Evolutionary conservation across 352 stramenopile genomes (phyloP).

Genomic region (Pilasporangium apinafurcum): DNA sequence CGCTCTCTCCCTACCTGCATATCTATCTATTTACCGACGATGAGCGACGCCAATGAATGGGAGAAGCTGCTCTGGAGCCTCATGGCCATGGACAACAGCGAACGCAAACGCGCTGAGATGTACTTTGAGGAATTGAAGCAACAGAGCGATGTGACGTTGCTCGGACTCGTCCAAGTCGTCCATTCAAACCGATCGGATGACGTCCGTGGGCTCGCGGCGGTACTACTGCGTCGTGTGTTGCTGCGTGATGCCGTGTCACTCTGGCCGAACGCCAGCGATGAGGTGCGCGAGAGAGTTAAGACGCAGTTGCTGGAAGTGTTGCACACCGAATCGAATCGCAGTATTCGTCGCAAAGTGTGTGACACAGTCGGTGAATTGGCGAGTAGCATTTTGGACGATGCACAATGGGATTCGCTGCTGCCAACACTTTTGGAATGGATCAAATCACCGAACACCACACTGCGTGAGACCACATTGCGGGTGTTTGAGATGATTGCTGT

Average conservation of each 20-base stretch:
- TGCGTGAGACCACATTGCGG: conserved; percentile 63
- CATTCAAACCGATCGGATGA: conserved; percentile 56
- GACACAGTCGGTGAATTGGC: conserved; percentile 80
- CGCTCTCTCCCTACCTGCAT: too few species aligned
- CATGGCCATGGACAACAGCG: conserved; percentile 63
- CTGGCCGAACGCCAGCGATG: conserved; percentile 50
- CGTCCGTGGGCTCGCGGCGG: conserved; percentile 61
- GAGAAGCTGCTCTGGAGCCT: conserved; percentile 67
- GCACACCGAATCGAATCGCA: conserved; percentile 49
- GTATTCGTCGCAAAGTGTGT: conserved; percentile 79
- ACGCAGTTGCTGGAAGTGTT: conserved; percentile 57
- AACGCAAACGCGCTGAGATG: conserved; percentile 58
- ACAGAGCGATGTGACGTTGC: conserved; percentile 46
- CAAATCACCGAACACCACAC: conserved; percentile 30
- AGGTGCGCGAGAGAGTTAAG: conserved; percentile 46
- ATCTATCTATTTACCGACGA: too few species aligned
- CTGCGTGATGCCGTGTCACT: conserved; percentile 73
- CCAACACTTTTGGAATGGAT: conserved; percentile 65
- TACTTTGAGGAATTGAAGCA: conserved; percentile 60
- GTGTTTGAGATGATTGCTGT: conserved; percentile 80
- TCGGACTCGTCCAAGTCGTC: conserved; percentile 45
- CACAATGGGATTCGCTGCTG: conserved; percentile 70
- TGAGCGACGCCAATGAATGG: conserved; percentile 28
- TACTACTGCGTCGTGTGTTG: conserved; percentile 71
- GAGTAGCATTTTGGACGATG: conserved; percentile 73